Percentiles rank a stretch among this genome's conserved stretches.
Conservation (phyloP, 2,329 filamentous ascomycete genomes). For the Fusarium clavum region DNA sequence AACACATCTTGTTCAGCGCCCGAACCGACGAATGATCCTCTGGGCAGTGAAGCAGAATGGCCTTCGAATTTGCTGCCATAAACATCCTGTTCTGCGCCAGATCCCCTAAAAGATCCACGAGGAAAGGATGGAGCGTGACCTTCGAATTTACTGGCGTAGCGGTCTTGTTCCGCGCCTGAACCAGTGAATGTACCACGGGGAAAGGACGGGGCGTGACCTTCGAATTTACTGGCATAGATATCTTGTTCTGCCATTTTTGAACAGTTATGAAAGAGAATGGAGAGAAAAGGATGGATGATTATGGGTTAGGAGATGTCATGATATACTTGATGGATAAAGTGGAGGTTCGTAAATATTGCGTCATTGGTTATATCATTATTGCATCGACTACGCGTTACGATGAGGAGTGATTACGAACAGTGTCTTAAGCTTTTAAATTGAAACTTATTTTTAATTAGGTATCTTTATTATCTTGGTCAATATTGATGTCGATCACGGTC, state of each 20-base stretch:
- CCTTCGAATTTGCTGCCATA: neutral
- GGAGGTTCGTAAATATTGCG: conserved; percentile 29
- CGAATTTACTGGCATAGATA: neutral
- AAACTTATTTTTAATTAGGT: no score
- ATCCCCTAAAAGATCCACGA: neutral
- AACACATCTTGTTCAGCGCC: conserved; percentile 17
- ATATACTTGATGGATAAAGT: neutral
- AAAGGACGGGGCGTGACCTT: neutral
- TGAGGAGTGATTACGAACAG: neutral
- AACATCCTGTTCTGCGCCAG: neutral
- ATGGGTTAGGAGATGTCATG: neutral
- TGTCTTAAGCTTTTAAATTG: no score
- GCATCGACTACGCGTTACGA: neutral
- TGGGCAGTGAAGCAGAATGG: neutral
- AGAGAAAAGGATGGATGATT: fast-evolving
- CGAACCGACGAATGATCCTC: neutral
- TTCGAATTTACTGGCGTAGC: neutral
- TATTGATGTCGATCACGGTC: no score
- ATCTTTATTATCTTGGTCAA: no score
- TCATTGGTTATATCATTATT: conserved; percentile 33
- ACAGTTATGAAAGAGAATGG: neutral
- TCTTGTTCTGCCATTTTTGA: conserved; percentile 22
- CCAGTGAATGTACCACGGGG: neutral
- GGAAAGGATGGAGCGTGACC: neutral
- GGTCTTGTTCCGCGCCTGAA: neutral